Evolutionary conservation across 352 stramenopile genomes (phyloP).

Genomic region (Thraustochytrium sp.): DNA sequence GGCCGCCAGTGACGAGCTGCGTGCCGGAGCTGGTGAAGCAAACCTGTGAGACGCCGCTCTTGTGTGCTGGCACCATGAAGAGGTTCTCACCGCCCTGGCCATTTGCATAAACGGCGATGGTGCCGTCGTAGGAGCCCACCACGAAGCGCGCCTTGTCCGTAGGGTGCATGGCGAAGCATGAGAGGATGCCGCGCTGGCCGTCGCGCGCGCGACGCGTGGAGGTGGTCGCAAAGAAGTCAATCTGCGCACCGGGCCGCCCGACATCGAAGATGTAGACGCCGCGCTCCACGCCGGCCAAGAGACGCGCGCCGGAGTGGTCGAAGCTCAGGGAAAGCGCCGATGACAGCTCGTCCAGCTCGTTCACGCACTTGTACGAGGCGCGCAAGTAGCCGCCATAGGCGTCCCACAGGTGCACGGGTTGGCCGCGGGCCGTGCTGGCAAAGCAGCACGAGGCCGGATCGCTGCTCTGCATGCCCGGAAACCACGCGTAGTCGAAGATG

Average conservation of each 20-base stretch:
- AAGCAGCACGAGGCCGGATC: slow-evolving; percentile 73
- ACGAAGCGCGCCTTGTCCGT: slow-evolving; percentile 59
- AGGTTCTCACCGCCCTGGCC: slow-evolving; percentile 63
- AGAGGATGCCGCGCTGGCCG: slow-evolving; percentile 53
- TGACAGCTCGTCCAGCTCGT: slow-evolving; percentile 75
- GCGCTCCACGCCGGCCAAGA: slow-evolving; percentile 75
- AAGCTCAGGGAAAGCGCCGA: slow-evolving; percentile 69
- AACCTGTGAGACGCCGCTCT: slow-evolving; percentile 67
- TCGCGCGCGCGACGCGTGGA: slow-evolving; percentile 62
- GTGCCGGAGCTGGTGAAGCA: slow-evolving; percentile 66
- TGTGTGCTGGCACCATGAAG: slow-evolving; percentile 48
- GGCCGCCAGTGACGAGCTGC: slow-evolving; percentile 66
- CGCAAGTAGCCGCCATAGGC: slow-evolving; percentile 73
- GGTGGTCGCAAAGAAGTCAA: slow-evolving; percentile 57
- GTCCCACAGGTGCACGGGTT: slow-evolving; percentile 82
- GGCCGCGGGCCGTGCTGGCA: slow-evolving; percentile 69
- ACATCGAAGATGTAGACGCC: slow-evolving; percentile 73
- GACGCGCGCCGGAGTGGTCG: slow-evolving; percentile 65
- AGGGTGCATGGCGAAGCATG: neutral
- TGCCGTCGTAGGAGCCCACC: slow-evolving; percentile 69
- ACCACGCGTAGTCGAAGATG: slow-evolving; percentile 79
- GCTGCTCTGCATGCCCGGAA: slow-evolving; percentile 69
- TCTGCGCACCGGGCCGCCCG: slow-evolving; percentile 62
- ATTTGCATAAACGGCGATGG: slow-evolving; percentile 74
- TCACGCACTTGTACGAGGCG: slow-evolving; percentile 68